A percentile compares a stretch with the other conserved stretches of the same genome.
These are phyloP conservation scores for Ehretia macrophylla DNA, from an alignment of 257 asterid species.

Conservation along the genomic window DNA sequence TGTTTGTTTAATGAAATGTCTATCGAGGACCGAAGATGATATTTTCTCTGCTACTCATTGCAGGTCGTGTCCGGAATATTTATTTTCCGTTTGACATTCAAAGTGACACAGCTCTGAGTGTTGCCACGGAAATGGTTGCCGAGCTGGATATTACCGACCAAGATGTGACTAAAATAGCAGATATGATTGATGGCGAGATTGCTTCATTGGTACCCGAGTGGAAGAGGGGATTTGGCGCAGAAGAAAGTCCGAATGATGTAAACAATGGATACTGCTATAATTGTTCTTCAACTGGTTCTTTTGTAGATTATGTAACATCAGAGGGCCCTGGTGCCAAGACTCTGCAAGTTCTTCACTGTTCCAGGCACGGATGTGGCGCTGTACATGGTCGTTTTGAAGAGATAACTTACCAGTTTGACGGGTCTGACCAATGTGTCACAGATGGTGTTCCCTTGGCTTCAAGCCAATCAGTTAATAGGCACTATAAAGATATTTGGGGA, in stretches of 20 bases:
- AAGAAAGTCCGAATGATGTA: conserved; percentile 28
- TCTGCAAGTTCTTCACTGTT: conserved; percentile 37
- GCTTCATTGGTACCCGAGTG: conserved; percentile 70
- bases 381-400: conserved; percentile 91
- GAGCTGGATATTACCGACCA: conserved; percentile 85
- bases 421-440: conserved; percentile 39
- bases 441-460: conserved; percentile 34
- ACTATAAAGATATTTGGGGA: conserved; percentile 30
- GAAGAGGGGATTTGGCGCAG: conserved; percentile 40
- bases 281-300: conserved; percentile 38
- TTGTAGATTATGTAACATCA: conserved; percentile 23
- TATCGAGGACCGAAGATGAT: not conserved
- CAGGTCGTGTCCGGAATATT: conserved; percentile 79
- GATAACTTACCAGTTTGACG: conserved; percentile 61
- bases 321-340: conserved; percentile 30
- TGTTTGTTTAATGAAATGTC: not conserved
- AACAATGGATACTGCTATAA: conserved; percentile 32
- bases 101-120: conserved; percentile 64
- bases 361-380: conserved; percentile 51
- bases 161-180: conserved; percentile 72
- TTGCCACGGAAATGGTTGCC: conserved; percentile 82
- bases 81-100: conserved; percentile 79
- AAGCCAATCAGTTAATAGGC: conserved; percentile 29
- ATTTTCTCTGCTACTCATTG: conserved; percentile 10
- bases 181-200: conserved; percentile 76